Percentiles rank a stretch among this genome's conserved stretches.
phyloP scores from a whole-genome alignment of 2,329 filamentous ascomycete species.

The Xylariaceae sp. region DNA sequence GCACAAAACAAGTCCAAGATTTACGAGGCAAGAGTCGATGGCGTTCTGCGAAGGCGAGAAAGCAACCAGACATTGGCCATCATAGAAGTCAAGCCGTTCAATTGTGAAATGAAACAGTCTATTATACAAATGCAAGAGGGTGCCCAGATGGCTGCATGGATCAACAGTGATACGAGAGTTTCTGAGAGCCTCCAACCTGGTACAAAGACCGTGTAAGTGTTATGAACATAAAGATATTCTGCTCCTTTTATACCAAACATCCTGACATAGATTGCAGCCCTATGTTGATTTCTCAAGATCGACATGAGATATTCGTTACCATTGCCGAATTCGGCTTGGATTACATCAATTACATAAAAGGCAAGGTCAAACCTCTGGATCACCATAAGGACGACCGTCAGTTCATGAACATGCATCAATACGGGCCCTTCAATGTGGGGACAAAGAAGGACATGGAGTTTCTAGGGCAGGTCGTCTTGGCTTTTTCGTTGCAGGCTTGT shows the following conservation, averaged over 20 bases:
- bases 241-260: background rate
- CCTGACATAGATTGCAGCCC: background rate
- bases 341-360: background rate
- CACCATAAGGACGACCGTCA: background rate
- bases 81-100: background rate
- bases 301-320: background rate
- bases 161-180: background rate
- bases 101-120: background rate
- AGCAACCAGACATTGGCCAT: background rate
- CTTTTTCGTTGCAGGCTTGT: background rate
- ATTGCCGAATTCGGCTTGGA: background rate
- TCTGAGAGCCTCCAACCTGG: background rate
- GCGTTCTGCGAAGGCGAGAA: background rate
- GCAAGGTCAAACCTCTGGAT: background rate
- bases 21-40: slow-evolving; percentile 1
- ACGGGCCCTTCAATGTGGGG: background rate
- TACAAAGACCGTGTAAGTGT: background rate
- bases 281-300: background rate
- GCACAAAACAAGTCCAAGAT: background rate
- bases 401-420: background rate
- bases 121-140: background rate
- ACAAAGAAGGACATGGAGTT: background rate
- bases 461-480: background rate
- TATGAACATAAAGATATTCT: background rate
- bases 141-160: slow-evolving; percentile 1